Conservation (phyloP, 495 filamentous ascomycete genomes). For the Lasiosphaeris hirsuta region DNA sequence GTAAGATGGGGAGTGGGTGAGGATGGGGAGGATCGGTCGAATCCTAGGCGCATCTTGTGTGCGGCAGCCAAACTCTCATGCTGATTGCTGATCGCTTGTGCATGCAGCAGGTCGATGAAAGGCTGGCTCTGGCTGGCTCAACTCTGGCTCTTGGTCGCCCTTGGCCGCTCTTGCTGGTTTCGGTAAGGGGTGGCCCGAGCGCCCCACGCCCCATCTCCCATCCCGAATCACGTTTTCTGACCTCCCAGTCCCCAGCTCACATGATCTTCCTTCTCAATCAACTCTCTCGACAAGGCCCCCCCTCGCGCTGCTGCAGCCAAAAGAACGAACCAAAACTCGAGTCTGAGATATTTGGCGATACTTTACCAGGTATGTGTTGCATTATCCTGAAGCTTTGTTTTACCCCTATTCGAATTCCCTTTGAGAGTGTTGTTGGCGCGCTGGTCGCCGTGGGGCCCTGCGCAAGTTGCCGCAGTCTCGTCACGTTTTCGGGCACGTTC, state of each 20-base stretch:
- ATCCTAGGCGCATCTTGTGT: too few species aligned
- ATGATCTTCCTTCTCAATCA: slow-evolving; percentile 32
- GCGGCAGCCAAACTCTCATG: not conserved
- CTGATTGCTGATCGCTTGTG: slow-evolving; percentile 4
- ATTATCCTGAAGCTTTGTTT: not conserved
- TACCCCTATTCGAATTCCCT: not conserved
- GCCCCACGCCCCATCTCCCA: slow-evolving; percentile 21
- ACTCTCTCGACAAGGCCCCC: slow-evolving; percentile 20
- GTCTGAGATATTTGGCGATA: slow-evolving; percentile 5
- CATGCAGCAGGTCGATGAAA: slow-evolving; percentile 5
- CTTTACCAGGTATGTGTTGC: slow-evolving; percentile 20
- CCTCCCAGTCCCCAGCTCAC: slow-evolving; percentile 29
- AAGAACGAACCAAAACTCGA: slow-evolving; percentile 6
- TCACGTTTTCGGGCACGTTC: slow-evolving; percentile 39
- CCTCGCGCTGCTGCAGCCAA: slow-evolving; percentile 3
- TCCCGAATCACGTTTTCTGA: slow-evolving; percentile 19
- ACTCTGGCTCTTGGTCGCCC: too few species aligned
- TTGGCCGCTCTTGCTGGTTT: not conserved
- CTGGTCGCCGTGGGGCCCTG: slow-evolving; percentile 8
- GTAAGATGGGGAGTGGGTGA: not conserved
- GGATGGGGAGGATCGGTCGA: not conserved
- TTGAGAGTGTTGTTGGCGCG: slow-evolving; percentile 13
- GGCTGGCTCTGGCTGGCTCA: not conserved
- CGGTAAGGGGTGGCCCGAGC: slow-evolving; percentile 5
- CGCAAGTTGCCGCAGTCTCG: slow-evolving; percentile 26